These are phyloP conservation scores for Coemansia sp. DNA, from an alignment of 192 early-diverging fungal species.

Conservation along the genomic window DNA sequence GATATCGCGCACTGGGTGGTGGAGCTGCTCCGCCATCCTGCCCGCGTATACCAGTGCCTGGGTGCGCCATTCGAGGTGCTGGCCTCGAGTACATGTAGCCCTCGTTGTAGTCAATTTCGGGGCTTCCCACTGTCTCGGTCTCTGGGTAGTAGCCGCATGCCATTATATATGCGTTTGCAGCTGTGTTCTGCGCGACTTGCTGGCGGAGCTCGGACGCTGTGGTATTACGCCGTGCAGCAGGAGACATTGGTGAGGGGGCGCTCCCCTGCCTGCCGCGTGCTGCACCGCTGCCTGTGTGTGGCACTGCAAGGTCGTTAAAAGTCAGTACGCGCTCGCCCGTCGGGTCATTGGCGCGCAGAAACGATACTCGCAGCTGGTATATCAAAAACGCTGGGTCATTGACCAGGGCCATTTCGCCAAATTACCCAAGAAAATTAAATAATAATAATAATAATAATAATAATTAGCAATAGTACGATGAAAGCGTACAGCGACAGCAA, in stretches of 20 bases:
- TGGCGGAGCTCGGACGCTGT: constrained; percentile 47
- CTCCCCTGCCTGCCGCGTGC: constrained; percentile 22
- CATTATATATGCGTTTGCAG: constrained; percentile 51
- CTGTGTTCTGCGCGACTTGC: constrained; percentile 39
- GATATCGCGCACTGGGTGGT: constrained; percentile 24
- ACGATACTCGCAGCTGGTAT: constrained; percentile 73
- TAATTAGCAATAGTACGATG: not conserved
- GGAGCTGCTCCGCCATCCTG: constrained; percentile 5
- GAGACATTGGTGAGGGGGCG: constrained; percentile 23
- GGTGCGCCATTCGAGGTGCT: constrained; percentile 16
- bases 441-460: not conserved
- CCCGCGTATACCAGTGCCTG: not conserved
- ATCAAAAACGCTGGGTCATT: constrained; percentile 72
- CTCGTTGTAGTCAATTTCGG: constrained; percentile 29
- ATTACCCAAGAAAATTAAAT: not conserved
- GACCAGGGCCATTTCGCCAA: constrained; percentile 61
- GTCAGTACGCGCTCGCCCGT: constrained; percentile 70
- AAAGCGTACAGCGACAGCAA: too few relatives aligned
- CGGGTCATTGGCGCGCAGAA: constrained; percentile 70
- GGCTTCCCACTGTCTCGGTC: constrained; percentile 39
- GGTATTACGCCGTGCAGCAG: constrained; percentile 34
- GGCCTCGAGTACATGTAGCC: constrained; percentile 30
- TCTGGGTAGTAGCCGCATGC: constrained; percentile 48
- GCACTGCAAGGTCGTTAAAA: constrained; percentile 54
- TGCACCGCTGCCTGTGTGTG: not conserved